phyloP scores from a whole-genome alignment of 2,329 filamentous ascomycete species.

The Fusarium equiseti region DNA sequence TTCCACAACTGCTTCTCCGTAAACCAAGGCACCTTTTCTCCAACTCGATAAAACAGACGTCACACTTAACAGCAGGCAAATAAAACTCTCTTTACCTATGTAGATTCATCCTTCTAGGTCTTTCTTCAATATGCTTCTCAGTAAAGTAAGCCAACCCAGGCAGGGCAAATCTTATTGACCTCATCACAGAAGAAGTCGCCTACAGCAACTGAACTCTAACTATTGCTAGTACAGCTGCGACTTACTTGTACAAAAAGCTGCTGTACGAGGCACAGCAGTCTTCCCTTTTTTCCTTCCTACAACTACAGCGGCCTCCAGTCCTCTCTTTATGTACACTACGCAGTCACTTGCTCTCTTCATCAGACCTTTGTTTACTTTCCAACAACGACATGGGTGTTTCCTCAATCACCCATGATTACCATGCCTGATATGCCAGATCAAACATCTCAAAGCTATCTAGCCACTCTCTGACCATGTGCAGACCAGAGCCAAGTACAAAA shows the following conservation, averaged over 20 bases:
- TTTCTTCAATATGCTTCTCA: background rate
- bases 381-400: background rate
- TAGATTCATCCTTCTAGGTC: accelerated
- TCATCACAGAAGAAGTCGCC: too few species aligned
- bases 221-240: background rate
- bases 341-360: background rate
- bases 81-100: too few species aligned
- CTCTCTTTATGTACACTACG: background rate
- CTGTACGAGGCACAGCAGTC: too few species aligned
- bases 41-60: too few species aligned
- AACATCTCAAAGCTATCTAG: background rate
- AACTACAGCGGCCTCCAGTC: too few species aligned
- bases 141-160: background rate
- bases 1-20: background rate
- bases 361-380: background rate
- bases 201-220: background rate
- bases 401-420: background rate
- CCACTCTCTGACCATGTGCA: background rate
- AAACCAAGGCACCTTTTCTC: too few species aligned
- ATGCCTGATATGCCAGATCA: background rate
- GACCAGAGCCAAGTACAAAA: background rate
- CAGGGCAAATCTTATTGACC: background rate
- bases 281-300: background rate
- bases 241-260: too few species aligned
- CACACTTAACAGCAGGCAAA: too few species aligned